Percentiles rank a stretch among this genome's conserved stretches.
phyloP scores from a whole-genome alignment of 495 filamentous ascomycete species.

The Podospora conica region DNA sequence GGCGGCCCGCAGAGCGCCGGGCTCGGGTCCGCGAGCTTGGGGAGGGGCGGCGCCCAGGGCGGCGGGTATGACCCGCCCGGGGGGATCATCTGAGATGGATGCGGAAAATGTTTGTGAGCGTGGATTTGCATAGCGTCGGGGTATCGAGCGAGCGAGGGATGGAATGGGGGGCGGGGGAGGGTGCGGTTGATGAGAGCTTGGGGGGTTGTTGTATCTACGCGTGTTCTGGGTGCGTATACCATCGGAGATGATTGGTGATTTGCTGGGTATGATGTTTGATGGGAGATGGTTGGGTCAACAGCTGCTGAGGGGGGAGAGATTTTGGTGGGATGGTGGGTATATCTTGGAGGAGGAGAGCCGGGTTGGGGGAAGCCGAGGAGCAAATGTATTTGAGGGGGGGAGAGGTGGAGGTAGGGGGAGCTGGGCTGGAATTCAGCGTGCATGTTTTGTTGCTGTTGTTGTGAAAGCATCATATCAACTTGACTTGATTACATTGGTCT shows the following conservation, averaged over 20 bases:
- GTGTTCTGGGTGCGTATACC: neutral
- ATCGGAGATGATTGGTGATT: neutral
- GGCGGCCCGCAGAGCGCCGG: slow-evolving; percentile 46
- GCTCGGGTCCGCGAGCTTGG: slow-evolving; percentile 23
- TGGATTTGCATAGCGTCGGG: neutral
- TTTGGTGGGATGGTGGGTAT: neutral
- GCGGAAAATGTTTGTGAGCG: neutral
- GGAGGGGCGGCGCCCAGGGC: slow-evolving; percentile 20
- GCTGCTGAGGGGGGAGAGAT: too few relatives aligned
- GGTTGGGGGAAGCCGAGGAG: neutral
- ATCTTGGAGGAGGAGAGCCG: neutral
- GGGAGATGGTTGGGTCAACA: too few relatives aligned
- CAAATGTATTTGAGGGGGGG: neutral
- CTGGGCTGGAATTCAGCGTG: neutral
- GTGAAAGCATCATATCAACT: neutral
- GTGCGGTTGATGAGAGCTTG: neutral
- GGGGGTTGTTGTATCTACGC: neutral
- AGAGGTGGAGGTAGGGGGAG: neutral
- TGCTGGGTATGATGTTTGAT: too few relatives aligned
- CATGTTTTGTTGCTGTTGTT: neutral
- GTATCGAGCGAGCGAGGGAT: neutral
- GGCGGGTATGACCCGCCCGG: slow-evolving; percentile 49
- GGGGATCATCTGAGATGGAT: slow-evolving; percentile 44
- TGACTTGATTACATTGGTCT: neutral
- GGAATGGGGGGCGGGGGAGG: neutral